These are phyloP conservation scores for Papiliotrema laurentii DNA, from an alignment of 1,284 basidiomycete genomes.

Conservation along the genomic window DNA sequence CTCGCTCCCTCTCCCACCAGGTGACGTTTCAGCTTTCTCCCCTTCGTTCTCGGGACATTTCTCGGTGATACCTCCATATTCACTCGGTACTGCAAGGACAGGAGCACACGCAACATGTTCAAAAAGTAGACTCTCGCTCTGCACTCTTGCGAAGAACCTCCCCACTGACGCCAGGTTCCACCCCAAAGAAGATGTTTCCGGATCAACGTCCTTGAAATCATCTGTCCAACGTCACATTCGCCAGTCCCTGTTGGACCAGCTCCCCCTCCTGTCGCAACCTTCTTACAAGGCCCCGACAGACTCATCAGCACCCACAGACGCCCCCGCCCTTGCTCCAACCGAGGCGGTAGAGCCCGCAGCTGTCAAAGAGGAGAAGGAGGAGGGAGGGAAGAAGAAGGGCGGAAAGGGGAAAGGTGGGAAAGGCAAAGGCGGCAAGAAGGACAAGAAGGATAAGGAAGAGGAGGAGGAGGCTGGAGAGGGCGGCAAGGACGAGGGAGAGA, in stretches of 20 bases:
- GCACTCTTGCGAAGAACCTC: too few relatives aligned
- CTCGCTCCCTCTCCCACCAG: too few relatives aligned
- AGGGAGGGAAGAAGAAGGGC: conserved; percentile 29
- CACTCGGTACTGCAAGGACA: too few relatives aligned
- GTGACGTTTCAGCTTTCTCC: too few relatives aligned
- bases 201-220: conserved; percentile 91
- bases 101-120: too few relatives aligned
- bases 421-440: conserved; percentile 22
- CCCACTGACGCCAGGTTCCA: conserved; percentile 62
- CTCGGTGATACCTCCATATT: too few relatives aligned
- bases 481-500: conserved; percentile 56
- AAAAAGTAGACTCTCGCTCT: conserved; percentile 40
- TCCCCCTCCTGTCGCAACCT: conserved; percentile 59
- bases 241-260: conserved; percentile 71
- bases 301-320: conserved; percentile 5
- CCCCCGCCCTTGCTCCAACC: conserved; percentile 7
- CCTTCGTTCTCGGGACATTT: too few relatives aligned
- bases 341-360: background rate
- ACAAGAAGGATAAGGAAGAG: conserved; percentile 33
- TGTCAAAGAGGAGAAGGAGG: conserved; percentile 12
- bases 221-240: conserved; percentile 90
- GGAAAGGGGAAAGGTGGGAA: conserved; percentile 30
- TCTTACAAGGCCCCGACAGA: conserved; percentile 25
- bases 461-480: conserved; percentile 49
- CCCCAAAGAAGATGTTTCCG: conserved; percentile 79